Evolutionary conservation across 169 alveolate species (phyloP).

Genomic region (Plasmodium coatneyi): DNA sequence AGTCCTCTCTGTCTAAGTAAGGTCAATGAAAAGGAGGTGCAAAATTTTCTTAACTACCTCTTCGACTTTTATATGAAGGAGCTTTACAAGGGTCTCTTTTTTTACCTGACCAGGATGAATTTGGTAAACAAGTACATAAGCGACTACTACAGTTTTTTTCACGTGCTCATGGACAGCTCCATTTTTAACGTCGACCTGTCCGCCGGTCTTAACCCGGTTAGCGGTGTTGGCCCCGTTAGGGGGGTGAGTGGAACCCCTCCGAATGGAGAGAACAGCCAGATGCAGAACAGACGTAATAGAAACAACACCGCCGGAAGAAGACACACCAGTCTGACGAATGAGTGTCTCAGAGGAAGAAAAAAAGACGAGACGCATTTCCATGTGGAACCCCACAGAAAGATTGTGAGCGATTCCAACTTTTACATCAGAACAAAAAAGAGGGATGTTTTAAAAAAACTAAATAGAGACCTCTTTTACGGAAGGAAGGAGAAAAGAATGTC

Average conservation of each 20-base stretch:
- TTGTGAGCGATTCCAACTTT: constrained; percentile 30
- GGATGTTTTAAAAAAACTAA: neutral
- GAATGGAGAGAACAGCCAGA: neutral
- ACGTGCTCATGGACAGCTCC: constrained; percentile 18
- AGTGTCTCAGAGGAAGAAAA: neutral
- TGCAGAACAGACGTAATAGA: neutral
- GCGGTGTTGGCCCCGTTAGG: neutral
- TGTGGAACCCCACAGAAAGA: neutral
- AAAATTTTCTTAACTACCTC: neutral
- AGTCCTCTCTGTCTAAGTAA: neutral
- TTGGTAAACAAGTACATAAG: constrained; percentile 24
- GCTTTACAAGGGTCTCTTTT: constrained; percentile 30
- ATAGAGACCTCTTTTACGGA: constrained; percentile 15
- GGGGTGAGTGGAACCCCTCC: neutral
- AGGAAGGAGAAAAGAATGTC: neutral
- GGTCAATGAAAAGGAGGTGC: constrained; percentile 8
- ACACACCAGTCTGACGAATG: neutral
- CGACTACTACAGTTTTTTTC: constrained; percentile 41
- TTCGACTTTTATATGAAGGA: constrained; percentile 45
- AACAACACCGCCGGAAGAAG: neutral
- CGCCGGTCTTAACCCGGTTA: neutral
- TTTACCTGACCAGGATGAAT: constrained; percentile 35
- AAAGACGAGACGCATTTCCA: neutral
- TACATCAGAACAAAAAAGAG: constrained; percentile 25
- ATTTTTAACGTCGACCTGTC: neutral